phyloP scores from a whole-genome alignment of 2,329 filamentous ascomycete species.

The Dendrostoma leiphaemia region DNA sequence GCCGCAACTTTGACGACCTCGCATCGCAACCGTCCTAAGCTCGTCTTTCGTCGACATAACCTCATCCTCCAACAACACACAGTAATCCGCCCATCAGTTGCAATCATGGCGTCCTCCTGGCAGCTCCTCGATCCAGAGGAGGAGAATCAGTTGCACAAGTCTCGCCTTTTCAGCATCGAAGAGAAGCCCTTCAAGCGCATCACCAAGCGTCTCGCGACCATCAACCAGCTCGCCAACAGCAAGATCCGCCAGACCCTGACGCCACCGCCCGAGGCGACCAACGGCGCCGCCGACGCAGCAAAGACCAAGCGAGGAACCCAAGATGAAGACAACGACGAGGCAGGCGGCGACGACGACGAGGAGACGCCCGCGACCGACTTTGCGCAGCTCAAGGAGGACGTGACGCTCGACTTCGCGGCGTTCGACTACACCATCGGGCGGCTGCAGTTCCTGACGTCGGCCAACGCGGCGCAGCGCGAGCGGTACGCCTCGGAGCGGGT shows the following conservation, averaged over 20 bases:
- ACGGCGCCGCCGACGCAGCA: slow-evolving; percentile 14
- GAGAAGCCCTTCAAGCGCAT: slow-evolving; percentile 90
- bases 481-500: slow-evolving; percentile 80
- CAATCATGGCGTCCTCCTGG: slow-evolving; percentile 48
- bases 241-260: slow-evolving; percentile 56
- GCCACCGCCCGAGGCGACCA: slow-evolving; percentile 58
- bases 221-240: slow-evolving; percentile 60
- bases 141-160: slow-evolving; percentile 83
- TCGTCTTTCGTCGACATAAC: not conserved
- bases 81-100: not conserved
- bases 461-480: slow-evolving; percentile 79
- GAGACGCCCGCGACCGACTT: slow-evolving; percentile 47
- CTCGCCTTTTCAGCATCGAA: slow-evolving; percentile 83
- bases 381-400: slow-evolving; percentile 74
- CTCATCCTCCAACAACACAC: not conserved
- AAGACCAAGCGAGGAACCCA: not conserved
- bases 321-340: slow-evolving; percentile 37
- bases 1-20: not conserved
- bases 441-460: slow-evolving; percentile 80
- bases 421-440: slow-evolving; percentile 85
- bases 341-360: slow-evolving; percentile 18
- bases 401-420: slow-evolving; percentile 82
- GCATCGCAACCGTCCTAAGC: not conserved
- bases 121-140: slow-evolving; percentile 71
- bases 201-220: slow-evolving; percentile 72